Evolutionary conservation across 2,329 filamentous ascomycete species (phyloP), one percentile per base, ranked within the genome.

Genomic region (Talaromyces marneffei): DNA sequence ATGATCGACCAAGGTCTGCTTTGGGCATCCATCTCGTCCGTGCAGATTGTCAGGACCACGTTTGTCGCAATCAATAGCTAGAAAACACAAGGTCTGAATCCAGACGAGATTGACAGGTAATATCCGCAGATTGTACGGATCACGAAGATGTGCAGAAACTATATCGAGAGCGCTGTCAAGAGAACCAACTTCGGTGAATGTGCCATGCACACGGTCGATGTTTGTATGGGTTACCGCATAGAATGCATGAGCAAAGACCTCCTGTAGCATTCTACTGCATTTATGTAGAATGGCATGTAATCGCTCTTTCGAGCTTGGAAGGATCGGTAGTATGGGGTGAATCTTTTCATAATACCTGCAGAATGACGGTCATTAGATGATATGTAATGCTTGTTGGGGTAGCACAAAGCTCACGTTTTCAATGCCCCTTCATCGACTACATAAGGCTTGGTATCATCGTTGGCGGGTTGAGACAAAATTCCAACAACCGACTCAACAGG

Each of bases 1-100:
- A 27, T 71, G 69, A 54, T 78, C 75, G n/a, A 77, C 69, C n/a
- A 78, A 64, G 1, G 68, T 71, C 20, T 71, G 69, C 63, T 78
- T 78, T 1, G 75, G 71, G 14, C 75, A 64, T n/a, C 74, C 75
- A 60, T 77, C 71, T 63, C 77, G 76, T 40, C 73, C 65, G 25
- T 73, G 70, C 23, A 78, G 67, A 55, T 78, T 78, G 39, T 78
- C 75, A 1, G 76, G 75, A 2, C 74, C 74, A 42, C 75, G 75
- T 9, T 70, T 67, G 52, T 78, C 76, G 60, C 74, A 75, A 46
- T 79, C 77, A 10, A 79, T 69, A 18, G 77, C 71, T 71, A 79
- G 73, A 20, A 79, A 65, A 8, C 75, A 67, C 54, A 77, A 67
- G 33, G 71, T 72, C 63, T 78, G 76, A n/a, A 78, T 68, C 67